Conservation (phyloP, 352 stramenopile genomes). For the Globisporangium abappressorium region DNA sequence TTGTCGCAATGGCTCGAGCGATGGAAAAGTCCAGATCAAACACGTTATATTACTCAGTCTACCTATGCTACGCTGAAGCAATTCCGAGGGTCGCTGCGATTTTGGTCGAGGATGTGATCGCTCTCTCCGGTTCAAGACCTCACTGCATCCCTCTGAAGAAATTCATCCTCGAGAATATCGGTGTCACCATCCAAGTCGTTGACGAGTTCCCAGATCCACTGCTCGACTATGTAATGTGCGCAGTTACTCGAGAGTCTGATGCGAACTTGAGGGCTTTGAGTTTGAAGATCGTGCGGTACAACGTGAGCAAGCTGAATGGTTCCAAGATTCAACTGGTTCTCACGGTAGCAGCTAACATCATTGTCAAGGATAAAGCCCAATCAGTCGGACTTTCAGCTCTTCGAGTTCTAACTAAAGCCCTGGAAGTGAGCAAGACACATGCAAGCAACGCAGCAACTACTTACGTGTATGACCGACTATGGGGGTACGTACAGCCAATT, state of each 20-base stretch:
- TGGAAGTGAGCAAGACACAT: not conserved
- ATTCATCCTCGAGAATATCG: not conserved
- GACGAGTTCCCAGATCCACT: not conserved
- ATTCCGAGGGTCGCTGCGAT: not conserved
- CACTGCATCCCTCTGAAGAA: not conserved
- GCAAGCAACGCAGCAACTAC: not conserved
- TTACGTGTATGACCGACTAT: not conserved
- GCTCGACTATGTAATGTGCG: not conserved
- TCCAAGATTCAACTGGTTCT: not conserved
- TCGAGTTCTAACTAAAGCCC: not conserved
- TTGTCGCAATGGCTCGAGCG: not conserved
- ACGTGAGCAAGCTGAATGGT: not conserved
- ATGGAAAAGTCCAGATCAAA: not conserved
- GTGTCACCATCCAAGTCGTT: not conserved
- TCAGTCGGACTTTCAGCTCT: not conserved
- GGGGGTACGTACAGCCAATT: not conserved
- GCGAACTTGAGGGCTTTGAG: not conserved
- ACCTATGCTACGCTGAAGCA: not conserved
- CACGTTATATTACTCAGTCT: not conserved
- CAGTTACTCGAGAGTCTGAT: not conserved
- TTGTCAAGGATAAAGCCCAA: not conserved
- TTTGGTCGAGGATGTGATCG: not conserved
- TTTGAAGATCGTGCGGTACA: not conserved
- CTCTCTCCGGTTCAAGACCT: not conserved
- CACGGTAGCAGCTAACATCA: not conserved